These are phyloP conservation scores for Phlegmacium glaucopus DNA, from an alignment of 768 basidiomycete genomes.

Conservation along the genomic window DNA sequence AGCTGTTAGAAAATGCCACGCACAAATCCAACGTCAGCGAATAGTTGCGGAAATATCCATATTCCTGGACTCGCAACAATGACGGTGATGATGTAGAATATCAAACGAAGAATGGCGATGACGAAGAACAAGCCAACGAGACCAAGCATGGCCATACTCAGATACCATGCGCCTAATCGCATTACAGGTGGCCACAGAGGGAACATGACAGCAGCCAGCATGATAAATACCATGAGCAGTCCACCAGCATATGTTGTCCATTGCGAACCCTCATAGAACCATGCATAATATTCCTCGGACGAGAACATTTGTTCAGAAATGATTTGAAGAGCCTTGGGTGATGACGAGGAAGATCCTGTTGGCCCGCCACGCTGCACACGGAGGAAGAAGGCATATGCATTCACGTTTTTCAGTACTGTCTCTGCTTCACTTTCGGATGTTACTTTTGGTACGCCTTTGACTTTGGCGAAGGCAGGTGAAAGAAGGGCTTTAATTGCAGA, in stretches of 20 bases:
- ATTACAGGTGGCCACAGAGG: slow-evolving; percentile 95
- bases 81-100: slow-evolving; percentile 93
- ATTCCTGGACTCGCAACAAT: slow-evolving; percentile 86
- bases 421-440: slow-evolving; percentile 75
- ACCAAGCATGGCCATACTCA: slow-evolving; percentile 84
- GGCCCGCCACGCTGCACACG: slow-evolving; percentile 79
- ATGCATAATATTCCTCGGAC: slow-evolving; percentile 86
- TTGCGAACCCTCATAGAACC: slow-evolving; percentile 96
- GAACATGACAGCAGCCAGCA: slow-evolving; percentile 98
- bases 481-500: slow-evolving; percentile 89
- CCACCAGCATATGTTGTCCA: slow-evolving; percentile 92
- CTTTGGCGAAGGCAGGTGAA: slow-evolving; percentile 88
- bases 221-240: slow-evolving; percentile 84
- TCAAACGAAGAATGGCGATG: slow-evolving; percentile 84
- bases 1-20: slow-evolving; percentile 31
- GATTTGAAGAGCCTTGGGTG: slow-evolving; percentile 79
- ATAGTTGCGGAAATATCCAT: slow-evolving; percentile 98
- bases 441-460: slow-evolving; percentile 74
- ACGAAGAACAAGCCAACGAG: slow-evolving; percentile 89
- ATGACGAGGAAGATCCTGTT: slow-evolving; percentile 59
- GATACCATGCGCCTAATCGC: slow-evolving; percentile 93
- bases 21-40: slow-evolving; percentile 98
- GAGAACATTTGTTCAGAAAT: slow-evolving; percentile 77
- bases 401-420: slow-evolving; percentile 60
- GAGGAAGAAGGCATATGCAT: slow-evolving; percentile 89